Evolutionary conservation across 148 eudicot species (phyloP).

Genomic region (Rhododendron molle): DNA sequence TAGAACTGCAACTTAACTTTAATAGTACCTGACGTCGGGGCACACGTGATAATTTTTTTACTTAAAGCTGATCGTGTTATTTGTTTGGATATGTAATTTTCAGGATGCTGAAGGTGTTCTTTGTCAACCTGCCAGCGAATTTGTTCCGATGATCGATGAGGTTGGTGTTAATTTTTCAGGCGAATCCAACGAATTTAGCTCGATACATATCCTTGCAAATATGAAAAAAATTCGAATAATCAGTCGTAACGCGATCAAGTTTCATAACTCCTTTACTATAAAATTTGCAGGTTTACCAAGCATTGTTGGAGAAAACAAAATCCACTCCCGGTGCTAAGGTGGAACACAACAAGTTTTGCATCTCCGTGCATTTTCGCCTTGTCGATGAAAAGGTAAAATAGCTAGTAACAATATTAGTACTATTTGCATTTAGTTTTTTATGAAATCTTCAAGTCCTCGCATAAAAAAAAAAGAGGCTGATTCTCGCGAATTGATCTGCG

Average conservation of each 20-base stretch:
- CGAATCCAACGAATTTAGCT: background rate
- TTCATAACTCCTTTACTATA: background rate
- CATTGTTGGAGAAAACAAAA: constrained; percentile 53
- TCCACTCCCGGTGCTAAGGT: constrained; percentile 65
- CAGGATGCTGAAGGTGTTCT: constrained; percentile 62
- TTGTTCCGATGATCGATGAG: constrained; percentile 80
- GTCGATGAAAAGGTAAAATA: constrained; percentile 81
- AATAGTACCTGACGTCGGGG: fast-evolving
- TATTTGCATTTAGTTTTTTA: background rate
- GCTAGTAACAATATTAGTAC: no score
- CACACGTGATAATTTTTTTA: background rate
- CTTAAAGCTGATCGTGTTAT: background rate
- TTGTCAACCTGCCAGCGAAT: constrained; percentile 85
- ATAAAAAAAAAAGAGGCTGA: background rate
- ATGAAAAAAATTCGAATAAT: background rate
- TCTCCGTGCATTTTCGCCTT: constrained; percentile 86
- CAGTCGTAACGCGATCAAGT: background rate
- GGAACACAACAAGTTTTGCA: constrained; percentile 85
- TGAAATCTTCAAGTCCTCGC: no score
- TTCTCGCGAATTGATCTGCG: background rate
- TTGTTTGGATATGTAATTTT: background rate
- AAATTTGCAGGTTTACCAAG: constrained; percentile 49
- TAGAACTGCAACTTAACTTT: no score
- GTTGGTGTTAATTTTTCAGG: constrained; percentile 15
- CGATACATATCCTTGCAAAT: background rate